These are phyloP conservation scores for Triadica sebifera DNA, from an alignment of 345 rosid species.

Conservation along the genomic window DNA sequence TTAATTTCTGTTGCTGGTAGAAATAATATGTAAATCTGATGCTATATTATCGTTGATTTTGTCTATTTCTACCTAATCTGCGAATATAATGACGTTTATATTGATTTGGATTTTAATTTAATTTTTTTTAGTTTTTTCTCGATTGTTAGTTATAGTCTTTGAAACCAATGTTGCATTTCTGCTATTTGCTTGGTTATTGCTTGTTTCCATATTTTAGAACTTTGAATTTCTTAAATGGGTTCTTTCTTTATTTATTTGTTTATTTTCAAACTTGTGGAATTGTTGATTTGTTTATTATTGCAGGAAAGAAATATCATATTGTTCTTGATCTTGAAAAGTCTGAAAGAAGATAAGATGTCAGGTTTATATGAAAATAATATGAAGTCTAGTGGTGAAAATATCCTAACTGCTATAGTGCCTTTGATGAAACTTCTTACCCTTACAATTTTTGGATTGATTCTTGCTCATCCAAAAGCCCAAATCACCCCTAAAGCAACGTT, in stretches of 20 bases:
- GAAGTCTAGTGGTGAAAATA: constrained; percentile 37
- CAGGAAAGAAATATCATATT: constrained; percentile 7
- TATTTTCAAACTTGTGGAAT: background rate
- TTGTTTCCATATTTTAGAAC: background rate
- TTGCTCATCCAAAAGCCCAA: constrained; percentile 65
- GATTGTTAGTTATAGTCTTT: too few species aligned
- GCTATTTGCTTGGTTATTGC: background rate
- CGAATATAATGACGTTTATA: too few species aligned
- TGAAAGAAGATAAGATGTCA: constrained; percentile 31
- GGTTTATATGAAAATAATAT: constrained; percentile 21
- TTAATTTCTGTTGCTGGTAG: too few species aligned
- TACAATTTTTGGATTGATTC: constrained; percentile 68
- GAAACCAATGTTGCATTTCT: background rate
- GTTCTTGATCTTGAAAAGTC: background rate
- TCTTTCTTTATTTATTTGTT: background rate
- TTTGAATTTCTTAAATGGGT: background rate
- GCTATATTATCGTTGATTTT: too few species aligned
- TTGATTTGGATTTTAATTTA: too few species aligned
- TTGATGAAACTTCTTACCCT: constrained; percentile 74
- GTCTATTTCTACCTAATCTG: too few species aligned
- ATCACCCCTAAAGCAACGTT: constrained; percentile 72
- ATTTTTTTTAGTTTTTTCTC: too few species aligned
- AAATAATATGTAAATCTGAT: too few species aligned
- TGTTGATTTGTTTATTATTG: background rate
- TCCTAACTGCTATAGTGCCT: constrained; percentile 59